Evolutionary conservation across 768 basidiomycete genomes (phyloP).

Genomic region (Auriscalpium orientale): DNA sequence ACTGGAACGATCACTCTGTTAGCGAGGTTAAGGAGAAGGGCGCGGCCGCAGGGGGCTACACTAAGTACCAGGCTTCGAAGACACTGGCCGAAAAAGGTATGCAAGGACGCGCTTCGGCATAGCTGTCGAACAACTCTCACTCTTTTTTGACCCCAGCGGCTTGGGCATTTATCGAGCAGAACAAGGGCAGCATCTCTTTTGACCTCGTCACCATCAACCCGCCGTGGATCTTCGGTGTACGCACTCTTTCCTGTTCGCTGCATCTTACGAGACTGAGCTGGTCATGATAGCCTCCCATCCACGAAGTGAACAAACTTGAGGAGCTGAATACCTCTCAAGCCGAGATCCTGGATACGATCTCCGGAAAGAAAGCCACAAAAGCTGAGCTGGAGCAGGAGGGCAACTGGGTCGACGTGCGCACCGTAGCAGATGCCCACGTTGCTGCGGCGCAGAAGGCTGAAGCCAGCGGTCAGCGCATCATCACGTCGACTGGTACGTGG

Average conservation of each 20-base stretch:
- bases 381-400: not conserved
- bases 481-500: not conserved
- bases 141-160: constrained; percentile 17
- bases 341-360: not conserved
- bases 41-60: constrained; percentile 13
- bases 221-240: constrained; percentile 16
- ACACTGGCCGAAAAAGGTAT: constrained; percentile 29
- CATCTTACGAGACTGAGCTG: not conserved
- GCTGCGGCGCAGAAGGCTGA: not conserved
- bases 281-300: not conserved
- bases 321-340: not conserved
- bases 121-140: not conserved
- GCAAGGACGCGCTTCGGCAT: not conserved
- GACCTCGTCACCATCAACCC: constrained; percentile 29
- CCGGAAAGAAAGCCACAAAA: not conserved
- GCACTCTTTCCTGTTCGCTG: not conserved
- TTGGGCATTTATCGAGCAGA: constrained; percentile 25
- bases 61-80: constrained; percentile 27
- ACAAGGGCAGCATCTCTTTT: constrained; percentile 19
- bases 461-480: constrained; percentile 4
- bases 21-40: constrained; percentile 24
- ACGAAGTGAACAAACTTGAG: not conserved
- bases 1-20: constrained; percentile 26
- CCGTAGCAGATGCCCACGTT: not conserved
- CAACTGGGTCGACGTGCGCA: not conserved